Conservation (phyloP, 2,329 filamentous ascomycete genomes). For the Phialophora verrucosa region DNA sequence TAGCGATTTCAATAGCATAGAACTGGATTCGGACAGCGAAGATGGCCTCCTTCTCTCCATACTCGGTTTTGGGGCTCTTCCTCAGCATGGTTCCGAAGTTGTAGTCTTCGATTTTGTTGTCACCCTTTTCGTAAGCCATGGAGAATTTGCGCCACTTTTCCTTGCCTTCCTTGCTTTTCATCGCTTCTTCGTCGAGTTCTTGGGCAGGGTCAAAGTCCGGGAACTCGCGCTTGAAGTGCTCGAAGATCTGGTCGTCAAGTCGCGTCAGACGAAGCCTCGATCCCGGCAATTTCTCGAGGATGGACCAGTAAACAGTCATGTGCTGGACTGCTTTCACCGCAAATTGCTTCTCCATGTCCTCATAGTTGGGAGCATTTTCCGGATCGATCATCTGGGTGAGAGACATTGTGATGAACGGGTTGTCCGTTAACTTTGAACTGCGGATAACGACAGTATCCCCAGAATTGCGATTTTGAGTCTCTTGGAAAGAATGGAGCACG, state of each 20-base stretch:
- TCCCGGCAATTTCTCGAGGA: constrained; percentile 87
- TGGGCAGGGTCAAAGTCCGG: constrained; percentile 86
- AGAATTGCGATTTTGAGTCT: not conserved
- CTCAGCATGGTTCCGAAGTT: constrained; percentile 97
- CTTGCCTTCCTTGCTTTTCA: constrained; percentile 98
- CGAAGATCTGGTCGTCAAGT: constrained; percentile 92
- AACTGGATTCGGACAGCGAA: constrained; percentile 87
- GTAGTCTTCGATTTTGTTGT: constrained; percentile 81
- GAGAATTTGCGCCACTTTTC: constrained; percentile 94
- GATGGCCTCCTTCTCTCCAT: constrained; percentile 86
- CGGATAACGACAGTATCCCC: not conserved
- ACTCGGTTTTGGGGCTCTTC: constrained; percentile 77
- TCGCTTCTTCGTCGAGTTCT: constrained; percentile 85
- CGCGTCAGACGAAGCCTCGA: constrained; percentile 90
- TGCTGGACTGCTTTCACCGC: constrained; percentile 97
- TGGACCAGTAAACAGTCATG: constrained; percentile 95
- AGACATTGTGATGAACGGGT: constrained; percentile 23
- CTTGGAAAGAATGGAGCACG: not conserved
- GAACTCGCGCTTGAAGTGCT: constrained; percentile 84
- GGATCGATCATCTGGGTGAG: constrained; percentile 47
- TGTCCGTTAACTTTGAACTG: not conserved
- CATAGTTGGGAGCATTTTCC: constrained; percentile 71
- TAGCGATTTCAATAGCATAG: constrained; percentile 76
- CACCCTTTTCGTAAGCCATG: constrained; percentile 81
- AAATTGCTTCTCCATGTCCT: constrained; percentile 97